Base-by-base conservation (phyloP, 345 rosid species). In the Clausena lansium region DNA sequence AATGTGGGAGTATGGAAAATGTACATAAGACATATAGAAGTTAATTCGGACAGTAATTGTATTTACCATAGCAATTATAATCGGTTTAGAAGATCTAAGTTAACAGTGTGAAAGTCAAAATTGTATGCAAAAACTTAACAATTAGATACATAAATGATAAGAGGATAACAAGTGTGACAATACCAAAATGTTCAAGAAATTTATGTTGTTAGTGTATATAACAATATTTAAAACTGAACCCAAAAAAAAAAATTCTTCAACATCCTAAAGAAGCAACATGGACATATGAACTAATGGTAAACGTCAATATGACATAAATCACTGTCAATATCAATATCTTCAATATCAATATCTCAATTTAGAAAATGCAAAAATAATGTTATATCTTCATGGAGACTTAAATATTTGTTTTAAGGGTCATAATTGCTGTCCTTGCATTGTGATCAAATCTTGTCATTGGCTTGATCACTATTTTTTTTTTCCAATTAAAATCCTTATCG, bases 211-310 rank as follows among this genome's bases (percentile, higher is more conserved):
- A 47, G 8, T 25, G 45, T 25, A 41, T 57, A 25, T 47, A 30
- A 8, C 9, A 24, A 69, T 45, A n/a, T 67, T 41, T 15, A 2
- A 39, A 17, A 45, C 17, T 45, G 50, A 45, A 45, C 5, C 4
- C 4, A 4, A 33, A 67, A 36, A 14, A 27, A 61, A 36, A 9
- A 28, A 0, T 9, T 25, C 55, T 36, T 17, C 15, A n/a, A 15
- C 33, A 27, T 59, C 30, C 38, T 20, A 3, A 62, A 19, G 77
- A 74, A 74, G 77, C 77, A 74, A 74, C 77, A 62, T 41, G 24
- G 77, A 74, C 77, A 20, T 74, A 41, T 30, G 38, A 74, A 62
- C 69, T 61, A 39, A 62, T 55, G 28, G 28, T 41, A 39, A 45
- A 28, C 27, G 5, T 11, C 20, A 61, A 38, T 19, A 61, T 41